phyloP scores from a whole-genome alignment of 2,329 filamentous ascomycete species.

The Alternaria burnsii region DNA sequence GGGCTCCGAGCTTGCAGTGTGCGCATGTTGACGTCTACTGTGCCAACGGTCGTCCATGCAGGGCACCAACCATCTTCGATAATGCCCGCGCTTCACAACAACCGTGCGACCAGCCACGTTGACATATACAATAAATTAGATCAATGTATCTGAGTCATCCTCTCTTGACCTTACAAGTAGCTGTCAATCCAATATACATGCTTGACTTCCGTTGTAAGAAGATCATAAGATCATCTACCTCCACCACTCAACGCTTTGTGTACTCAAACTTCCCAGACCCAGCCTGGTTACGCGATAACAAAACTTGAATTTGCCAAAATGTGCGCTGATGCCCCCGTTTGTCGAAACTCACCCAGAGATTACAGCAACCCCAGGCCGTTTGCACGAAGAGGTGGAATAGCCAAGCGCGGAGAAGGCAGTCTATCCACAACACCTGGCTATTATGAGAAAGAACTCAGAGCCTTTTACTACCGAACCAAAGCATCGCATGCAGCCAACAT shows the following conservation, averaged over 20 bases:
- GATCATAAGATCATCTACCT: not conserved
- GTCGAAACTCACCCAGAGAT: constrained; percentile 24
- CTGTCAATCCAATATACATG: not conserved
- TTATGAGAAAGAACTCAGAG: constrained; percentile 16
- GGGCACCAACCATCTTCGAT: not conserved
- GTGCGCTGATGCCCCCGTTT: not conserved
- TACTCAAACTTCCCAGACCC: not conserved
- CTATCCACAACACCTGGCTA: constrained; percentile 16
- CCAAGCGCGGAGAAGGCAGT: constrained; percentile 34
- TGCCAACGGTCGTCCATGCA: constrained; percentile 1
- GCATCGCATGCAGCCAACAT: constrained; percentile 26
- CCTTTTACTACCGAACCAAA: constrained; percentile 30
- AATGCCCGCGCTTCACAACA: constrained; percentile 4
- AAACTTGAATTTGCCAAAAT: not conserved
- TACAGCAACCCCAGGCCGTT: constrained; percentile 34
- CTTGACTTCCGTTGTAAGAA: not conserved
- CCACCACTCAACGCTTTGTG: not conserved
- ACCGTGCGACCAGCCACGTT: not conserved
- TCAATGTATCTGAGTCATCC: not conserved
- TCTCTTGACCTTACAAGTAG: not conserved
- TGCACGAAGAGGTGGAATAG: constrained; percentile 36
- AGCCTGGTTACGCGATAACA: not conserved
- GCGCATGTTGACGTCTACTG: not conserved
- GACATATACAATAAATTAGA: not conserved
- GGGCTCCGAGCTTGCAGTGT: not conserved